These are phyloP conservation scores for Sporisorium sorghi DNA, from an alignment of 1,284 basidiomycete species.

Conservation along the genomic window DNA sequence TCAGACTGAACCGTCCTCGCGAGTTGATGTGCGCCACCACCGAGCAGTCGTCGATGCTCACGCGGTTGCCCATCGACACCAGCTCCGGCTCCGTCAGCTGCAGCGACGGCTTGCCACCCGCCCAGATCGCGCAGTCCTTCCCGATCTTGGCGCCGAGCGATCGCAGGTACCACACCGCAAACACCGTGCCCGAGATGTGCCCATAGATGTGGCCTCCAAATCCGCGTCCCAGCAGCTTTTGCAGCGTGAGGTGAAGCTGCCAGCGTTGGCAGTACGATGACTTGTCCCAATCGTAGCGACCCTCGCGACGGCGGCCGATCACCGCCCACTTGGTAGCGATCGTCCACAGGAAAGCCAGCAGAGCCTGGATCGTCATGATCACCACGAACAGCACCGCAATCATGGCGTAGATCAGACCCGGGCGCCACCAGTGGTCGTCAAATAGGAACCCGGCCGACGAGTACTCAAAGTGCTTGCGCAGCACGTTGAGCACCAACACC, in stretches of 20 bases:
- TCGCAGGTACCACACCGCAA: conserved; percentile 67
- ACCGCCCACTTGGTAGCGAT: conserved; percentile 67
- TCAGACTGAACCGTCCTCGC: conserved; percentile 67
- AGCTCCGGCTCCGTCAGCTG: conserved; percentile 69
- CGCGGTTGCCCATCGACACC: conserved; percentile 67
- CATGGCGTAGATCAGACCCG: conserved; percentile 63
- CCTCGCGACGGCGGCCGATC: conserved; percentile 67
- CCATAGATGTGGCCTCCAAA: conserved; percentile 67
- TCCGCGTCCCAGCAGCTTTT: conserved; percentile 62
- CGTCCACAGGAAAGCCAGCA: conserved; percentile 64
- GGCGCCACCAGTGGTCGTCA: conserved; percentile 68
- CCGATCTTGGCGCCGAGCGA: conserved; percentile 66
- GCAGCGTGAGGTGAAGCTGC: conserved; percentile 67
- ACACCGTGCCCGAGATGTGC: conserved; percentile 62
- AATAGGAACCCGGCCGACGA: conserved; percentile 53
- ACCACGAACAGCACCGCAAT: conserved; percentile 65
- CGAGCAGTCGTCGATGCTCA: conserved; percentile 67
- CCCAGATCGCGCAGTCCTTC: conserved; percentile 66
- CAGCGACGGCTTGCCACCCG: conserved; percentile 67
- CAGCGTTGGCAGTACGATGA: conserved; percentile 69
- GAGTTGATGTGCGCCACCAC: conserved; percentile 70
- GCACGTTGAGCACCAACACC: conserved; percentile 62
- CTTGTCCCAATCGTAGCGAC: conserved; percentile 70
- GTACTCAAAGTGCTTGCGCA: conserved; percentile 55
- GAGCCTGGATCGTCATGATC: conserved; percentile 59